Base-by-base conservation (phyloP, 2,329 filamentous ascomycete genomes). In the Pseudogymnoascus sp. region DNA sequence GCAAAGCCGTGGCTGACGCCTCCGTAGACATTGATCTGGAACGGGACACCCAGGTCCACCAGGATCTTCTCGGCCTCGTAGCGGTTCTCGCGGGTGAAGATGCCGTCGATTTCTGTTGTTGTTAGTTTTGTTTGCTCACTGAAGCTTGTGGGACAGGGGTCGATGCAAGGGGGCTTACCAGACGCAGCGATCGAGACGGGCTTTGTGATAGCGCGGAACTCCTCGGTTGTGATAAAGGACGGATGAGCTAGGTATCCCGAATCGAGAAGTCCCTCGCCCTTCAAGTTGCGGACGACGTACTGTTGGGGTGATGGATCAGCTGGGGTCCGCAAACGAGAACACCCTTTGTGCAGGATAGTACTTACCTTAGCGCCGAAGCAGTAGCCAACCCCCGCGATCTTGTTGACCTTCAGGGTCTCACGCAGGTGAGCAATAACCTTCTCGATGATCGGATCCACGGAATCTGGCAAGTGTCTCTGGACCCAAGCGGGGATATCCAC, bases 311-410 rank as follows among this genome's bases (percentile, higher is more conserved):
- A 44, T 9, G 4, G 28, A 33, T 57, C 9, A 57, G 50, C n/a
- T 57, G 47, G n/a, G 47, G 31, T 33, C 10, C 26, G 26, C 5
- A 19, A 31, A 19, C 26, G 11, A 13, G 47, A 17, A 57, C n/a
- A 63, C 83, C 89, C 62, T 90, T 81, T 67, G 93, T 80, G 65
- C 70, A 86, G 81, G 78, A 11, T 87, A 88, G 47, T 91, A 90
- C 84, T 74, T 89, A 92, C 47, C 83, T 89, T 89, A 63, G 82
- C 88, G 38, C 89, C 89, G 68, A 91, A 90, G 76, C 89, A 92
- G 76, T 91, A 91, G 0, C 89, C 89, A 0, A 86, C 83, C 15
- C 79, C 82, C 1, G 83, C 88, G 35, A 92, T 76, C 67, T 81
- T 84, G 50, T 82, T 74, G 1, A 82, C 81, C 61, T 84, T 78